Conservation (phyloP, 495 filamentous ascomycete species). For the Podospora bellae-mahoneyi region DNA sequence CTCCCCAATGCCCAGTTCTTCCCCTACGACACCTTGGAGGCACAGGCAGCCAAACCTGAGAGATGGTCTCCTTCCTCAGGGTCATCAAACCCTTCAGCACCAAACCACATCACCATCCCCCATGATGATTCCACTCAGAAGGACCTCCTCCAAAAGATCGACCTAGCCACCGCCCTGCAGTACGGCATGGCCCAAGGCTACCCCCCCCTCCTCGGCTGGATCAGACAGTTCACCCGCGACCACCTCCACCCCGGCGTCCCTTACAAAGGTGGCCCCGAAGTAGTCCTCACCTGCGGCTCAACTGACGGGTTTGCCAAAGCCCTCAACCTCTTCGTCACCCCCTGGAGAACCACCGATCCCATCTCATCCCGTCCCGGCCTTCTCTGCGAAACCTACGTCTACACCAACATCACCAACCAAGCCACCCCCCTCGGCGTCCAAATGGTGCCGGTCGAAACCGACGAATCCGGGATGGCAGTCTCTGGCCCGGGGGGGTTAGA, state of each 20-base stretch:
- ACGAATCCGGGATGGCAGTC: constrained; percentile 70
- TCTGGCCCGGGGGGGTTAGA: constrained; percentile 66
- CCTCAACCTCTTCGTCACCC: constrained; percentile 65
- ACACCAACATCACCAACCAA: constrained; percentile 68
- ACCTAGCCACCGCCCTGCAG: constrained; percentile 77
- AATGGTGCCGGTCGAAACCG: constrained; percentile 67
- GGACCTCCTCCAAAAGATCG: constrained; percentile 64
- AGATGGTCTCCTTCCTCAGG: constrained; percentile 61
- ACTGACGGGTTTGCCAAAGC: constrained; percentile 83
- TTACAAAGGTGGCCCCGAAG: constrained; percentile 70
- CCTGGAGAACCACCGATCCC: constrained; percentile 67
- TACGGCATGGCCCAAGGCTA: constrained; percentile 80
- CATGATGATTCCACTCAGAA: constrained; percentile 51
- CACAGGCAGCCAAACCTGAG: constrained; percentile 66
- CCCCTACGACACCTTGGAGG: constrained; percentile 86
- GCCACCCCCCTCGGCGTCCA: constrained; percentile 66
- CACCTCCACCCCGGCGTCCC: constrained; percentile 77
- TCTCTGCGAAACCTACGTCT: constrained; percentile 73
- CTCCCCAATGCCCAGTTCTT: constrained; percentile 79
- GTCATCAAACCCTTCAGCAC: constrained; percentile 23
- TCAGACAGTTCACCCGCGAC: constrained; percentile 72
- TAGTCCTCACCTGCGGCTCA: constrained; percentile 70
- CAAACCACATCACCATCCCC: constrained; percentile 64
- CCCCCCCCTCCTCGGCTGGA: constrained; percentile 66
- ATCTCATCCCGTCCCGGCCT: constrained; percentile 65